phyloP scores from a whole-genome alignment of 2,329 filamentous ascomycete genomes.

The Ramichloridium luteum region DNA sequence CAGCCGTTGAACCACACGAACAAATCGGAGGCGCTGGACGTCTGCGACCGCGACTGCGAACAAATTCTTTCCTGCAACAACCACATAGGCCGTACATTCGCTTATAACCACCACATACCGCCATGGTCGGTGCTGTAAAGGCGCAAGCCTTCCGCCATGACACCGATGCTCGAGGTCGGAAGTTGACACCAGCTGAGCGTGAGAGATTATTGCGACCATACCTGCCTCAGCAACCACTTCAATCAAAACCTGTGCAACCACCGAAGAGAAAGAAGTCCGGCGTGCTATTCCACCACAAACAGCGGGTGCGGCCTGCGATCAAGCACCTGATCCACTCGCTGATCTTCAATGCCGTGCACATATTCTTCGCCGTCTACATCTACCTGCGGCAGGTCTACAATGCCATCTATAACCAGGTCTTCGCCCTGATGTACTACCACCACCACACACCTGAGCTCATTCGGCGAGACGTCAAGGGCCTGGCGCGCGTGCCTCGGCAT shows the following conservation, averaged over 20 bases:
- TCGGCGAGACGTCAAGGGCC: constrained; percentile 64
- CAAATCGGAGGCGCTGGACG: too few species aligned
- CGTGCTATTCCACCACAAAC: constrained; percentile 15
- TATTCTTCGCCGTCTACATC: constrained; percentile 79
- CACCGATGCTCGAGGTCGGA: constrained; percentile 15
- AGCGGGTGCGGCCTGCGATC: constrained; percentile 19
- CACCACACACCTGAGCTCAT: constrained; percentile 92
- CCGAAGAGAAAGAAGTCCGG: constrained; percentile 7
- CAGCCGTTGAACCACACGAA: too few species aligned
- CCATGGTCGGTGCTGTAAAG: constrained; percentile 20
- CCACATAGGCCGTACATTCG: too few species aligned
- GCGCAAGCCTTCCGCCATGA: constrained; percentile 20
- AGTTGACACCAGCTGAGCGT: constrained; percentile 19
- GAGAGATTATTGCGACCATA: constrained; percentile 24
- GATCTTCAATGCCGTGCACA: constrained; percentile 59
- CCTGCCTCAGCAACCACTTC: constrained; percentile 17
- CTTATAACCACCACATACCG: background rate
- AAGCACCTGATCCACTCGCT: constrained; percentile 44
- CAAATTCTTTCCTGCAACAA: too few species aligned
- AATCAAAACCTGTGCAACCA: constrained; percentile 3
- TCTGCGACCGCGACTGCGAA: too few species aligned
- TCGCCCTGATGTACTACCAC: constrained; percentile 83
- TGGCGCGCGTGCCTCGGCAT: constrained; percentile 69
- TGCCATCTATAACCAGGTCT: constrained; percentile 61
- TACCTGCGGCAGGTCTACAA: constrained; percentile 70